A percentile compares a stretch with the other conserved stretches of the same genome.
Conservation (phyloP, 2,329 filamentous ascomycete species). For the Fusarium tjaetaba region DNA sequence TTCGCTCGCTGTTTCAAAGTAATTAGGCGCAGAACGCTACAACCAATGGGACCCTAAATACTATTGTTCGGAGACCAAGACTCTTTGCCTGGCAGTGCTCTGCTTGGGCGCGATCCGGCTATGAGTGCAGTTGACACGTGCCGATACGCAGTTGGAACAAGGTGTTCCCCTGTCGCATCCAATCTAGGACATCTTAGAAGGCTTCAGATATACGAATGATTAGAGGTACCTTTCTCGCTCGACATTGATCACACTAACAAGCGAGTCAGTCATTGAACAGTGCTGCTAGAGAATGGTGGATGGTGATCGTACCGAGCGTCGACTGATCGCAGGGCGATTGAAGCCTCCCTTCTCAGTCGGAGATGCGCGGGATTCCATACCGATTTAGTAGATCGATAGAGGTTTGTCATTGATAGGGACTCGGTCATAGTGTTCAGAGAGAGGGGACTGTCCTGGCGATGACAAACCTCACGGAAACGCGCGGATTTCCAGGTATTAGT, state of each 20-base stretch:
- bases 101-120: constrained; percentile 41
- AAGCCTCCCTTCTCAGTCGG: neutral
- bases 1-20: constrained; percentile 45
- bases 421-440: neutral
- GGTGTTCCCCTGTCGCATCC: constrained; percentile 35
- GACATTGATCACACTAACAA: constrained; percentile 39
- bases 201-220: no score
- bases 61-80: constrained; percentile 52
- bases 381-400: no score
- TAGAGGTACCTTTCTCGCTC: constrained; percentile 29
- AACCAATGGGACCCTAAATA: constrained; percentile 18
- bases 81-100: constrained; percentile 45
- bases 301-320: constrained; percentile 27
- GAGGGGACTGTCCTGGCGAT: neutral
- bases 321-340: constrained; percentile 13
- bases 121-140: constrained; percentile 48
- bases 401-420: neutral
- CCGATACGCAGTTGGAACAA: constrained; percentile 47
- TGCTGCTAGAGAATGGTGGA: no score
- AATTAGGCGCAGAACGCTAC: fast-evolving
- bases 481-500: constrained; percentile 15
- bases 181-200: neutral
- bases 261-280: no score
- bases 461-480: constrained; percentile 4
- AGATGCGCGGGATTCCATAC: constrained; percentile 34